Evolutionary conservation across 768 basidiomycete genomes (phyloP), one percentile per base, ranked within the genome.

Genomic region (Naematelia encephala): DNA sequence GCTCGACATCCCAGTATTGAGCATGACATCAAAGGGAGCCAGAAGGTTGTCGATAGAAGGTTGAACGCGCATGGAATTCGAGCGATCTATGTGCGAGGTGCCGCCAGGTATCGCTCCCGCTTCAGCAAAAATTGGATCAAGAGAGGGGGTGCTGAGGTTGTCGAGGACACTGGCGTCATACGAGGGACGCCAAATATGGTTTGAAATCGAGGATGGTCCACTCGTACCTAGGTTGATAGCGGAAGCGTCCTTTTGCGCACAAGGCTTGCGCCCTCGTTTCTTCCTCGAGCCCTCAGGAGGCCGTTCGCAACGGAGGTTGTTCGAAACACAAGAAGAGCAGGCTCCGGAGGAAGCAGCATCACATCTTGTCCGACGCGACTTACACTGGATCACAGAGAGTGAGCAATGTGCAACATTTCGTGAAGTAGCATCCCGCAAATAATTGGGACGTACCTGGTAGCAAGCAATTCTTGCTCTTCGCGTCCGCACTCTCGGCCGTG

Each of bases 381-480:
- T 46, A 23, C 44, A 46, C 44, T 46, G 44, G 4, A 46, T 19
- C n/a, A n/a, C 5, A 19, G 44, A 46, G 44, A n/a, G n/a, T n/a
- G n/a, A n/a, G n/a, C n/a, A n/a, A n/a, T n/a, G n/a, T n/a, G n/a
- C n/a, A n/a, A n/a, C n/a, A n/a, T n/a, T n/a, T n/a, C 44, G 44
- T 23, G 44, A 46, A 23, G 23, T 14, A 23, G 44, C n/a, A 46
- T 4, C 23, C 44, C 4, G 4, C 4, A 23, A 46, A 5, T n/a
- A 42, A n/a, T n/a, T 4, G 14, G 14, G 23, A n/a, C 44, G n/a
- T 23, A 46, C 44, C 14, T n/a, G 44, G 14, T 46, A 46, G 44
- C 44, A 46, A 46, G 44, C 44, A n/a, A 23, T 46, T 16, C 44
- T 46, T n/a, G 44, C 44, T 5, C 44, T n/a, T 46, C 23, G n/a